Evolutionary conservation across 768 basidiomycete genomes (phyloP), one percentile per base, ranked within the genome.

Genomic region (Rhodotorula paludigena): DNA sequence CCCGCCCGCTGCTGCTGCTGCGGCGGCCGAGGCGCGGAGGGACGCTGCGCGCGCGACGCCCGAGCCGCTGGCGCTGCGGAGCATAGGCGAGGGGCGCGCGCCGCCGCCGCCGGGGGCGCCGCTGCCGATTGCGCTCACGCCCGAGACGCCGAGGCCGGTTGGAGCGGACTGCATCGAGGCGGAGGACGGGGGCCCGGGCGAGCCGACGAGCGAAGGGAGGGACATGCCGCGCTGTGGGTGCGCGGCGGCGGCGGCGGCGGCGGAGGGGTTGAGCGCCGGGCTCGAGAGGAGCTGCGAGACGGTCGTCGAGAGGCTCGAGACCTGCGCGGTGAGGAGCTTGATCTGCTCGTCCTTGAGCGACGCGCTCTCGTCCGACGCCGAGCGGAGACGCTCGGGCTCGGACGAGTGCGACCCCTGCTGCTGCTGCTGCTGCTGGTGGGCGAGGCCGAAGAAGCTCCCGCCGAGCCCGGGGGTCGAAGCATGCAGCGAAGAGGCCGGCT

Each of bases 271-370:
- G n/a, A n/a, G n/a, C n/a, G n/a, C n/a, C 25, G 63, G 55, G 52
- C 55, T 58, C 23, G 88, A 87, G 15, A 92, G 83, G 33, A 92
- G 82, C 77, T 90, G 89, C 32, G 89, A 87, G 58, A 92, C 90
- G 14, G 90, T 90, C 5, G 87, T 85, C 25, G 89, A 89, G 73
- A 92, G 80, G 16, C 86, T 86, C 76, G 85, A 87, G 61, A 92
- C 81, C 47, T 89, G 85, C 73, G 88, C 88, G 16, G 77, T 90
- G 88, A 33, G 81, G 76, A 47, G 85, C 84, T 80, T 21, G 88
- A 90, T 52, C 83, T 83, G 55, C 52, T 78, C 75, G 49, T 77
- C 77, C 66, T 81, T 80, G 70, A 64, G 57, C 42, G 45, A 28
- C 16, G 25, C 23, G 48, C 51, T 60, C 42, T 57, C 44, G 51